Evolutionary conservation across 73 alveolate species (phyloP), one percentile per base, ranked within the genome.

Genomic region (Symbiodinium natans): DNA sequence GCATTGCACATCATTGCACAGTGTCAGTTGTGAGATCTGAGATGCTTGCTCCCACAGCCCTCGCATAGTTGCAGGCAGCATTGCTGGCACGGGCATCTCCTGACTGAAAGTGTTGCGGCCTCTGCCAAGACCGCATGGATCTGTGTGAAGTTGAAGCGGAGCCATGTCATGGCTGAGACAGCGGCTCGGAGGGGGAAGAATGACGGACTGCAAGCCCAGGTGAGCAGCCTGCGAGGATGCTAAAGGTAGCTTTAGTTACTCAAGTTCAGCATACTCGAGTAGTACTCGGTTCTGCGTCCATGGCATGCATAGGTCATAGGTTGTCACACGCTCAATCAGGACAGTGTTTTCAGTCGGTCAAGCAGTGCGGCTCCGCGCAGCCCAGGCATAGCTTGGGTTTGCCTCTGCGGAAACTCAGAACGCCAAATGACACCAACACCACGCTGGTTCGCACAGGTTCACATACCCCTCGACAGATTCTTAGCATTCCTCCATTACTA

Each of bases 321-420:
- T 56, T 29, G 1, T 56, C 27, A 56, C n/a, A n/a, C n/a, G n/a
- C n/a, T 46, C 59, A 6, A 46, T 46, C 59, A 46, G 13, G 13
- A 46, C 21, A 13, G 31, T 31, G 33, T 21, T n/a, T n/a, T 34
- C 3, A 29, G 87, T 1, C 19, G 27, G 34, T 41, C 82, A 89
- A 11, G 96, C 96, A n/a, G 96, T 89, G 25, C 96, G 86, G 82
- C 87, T 39, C 27, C 96, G 86, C 6, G 88, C 96, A 3, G 96
- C 77, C 96, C 96, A 89, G 41, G 75, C 96, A 36, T 68, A 89
- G 52, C 82, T 87, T 71, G 27, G 88, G 77, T 68, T 71, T 38
- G 96, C 96, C 96, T 89, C 34, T 13, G 39, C 29, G 13, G 68
- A n/a, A 21, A 52, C 68, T 21, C 68, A 52, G 68, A 52, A 21